Conservation (phyloP, 495 filamentous ascomycete genomes). For the Neurospora africana region DNA sequence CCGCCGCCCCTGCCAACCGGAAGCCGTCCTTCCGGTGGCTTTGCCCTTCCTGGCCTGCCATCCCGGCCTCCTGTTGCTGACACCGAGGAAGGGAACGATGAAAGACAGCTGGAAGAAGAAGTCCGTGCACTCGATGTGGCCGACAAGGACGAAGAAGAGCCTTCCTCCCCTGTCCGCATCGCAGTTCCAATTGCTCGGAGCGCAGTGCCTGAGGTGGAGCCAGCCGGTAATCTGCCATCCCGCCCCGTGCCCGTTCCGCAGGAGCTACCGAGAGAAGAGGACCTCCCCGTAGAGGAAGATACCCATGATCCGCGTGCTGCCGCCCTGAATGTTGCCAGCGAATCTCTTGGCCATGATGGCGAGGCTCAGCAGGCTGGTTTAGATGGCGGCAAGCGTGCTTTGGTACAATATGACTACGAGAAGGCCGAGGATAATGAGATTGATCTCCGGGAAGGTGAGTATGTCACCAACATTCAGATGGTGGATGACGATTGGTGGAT, state of each 20-base stretch:
- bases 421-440: conserved; percentile 96
- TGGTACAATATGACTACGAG: conserved; percentile 92
- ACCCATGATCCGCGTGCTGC: conserved; percentile 54
- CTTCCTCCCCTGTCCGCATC: conserved; percentile 69
- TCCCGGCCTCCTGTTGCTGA: conserved; percentile 43
- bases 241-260: conserved; percentile 43
- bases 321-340: conserved; percentile 41
- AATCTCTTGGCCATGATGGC: conserved; percentile 22
- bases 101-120: conserved; percentile 27
- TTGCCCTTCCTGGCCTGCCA: conserved; percentile 68
- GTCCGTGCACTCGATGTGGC: conserved; percentile 31
- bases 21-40: conserved; percentile 52
- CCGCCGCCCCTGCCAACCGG: conserved; percentile 50
- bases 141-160: conserved; percentile 27
- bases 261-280: conserved; percentile 49
- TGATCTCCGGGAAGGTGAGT: conserved; percentile 80
- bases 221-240: conserved; percentile 37
- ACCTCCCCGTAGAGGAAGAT: conserved; percentile 52
- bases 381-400: conserved; percentile 51
- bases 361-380: conserved; percentile 16
- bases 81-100: conserved; percentile 46
- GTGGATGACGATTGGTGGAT: conserved; percentile 98
- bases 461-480: conserved; percentile 93
- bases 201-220: conserved; percentile 41
- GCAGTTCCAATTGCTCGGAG: conserved; percentile 74